Base-by-base conservation (phyloP, 352 stramenopile genomes). In the Pythium coloratum region DNA sequence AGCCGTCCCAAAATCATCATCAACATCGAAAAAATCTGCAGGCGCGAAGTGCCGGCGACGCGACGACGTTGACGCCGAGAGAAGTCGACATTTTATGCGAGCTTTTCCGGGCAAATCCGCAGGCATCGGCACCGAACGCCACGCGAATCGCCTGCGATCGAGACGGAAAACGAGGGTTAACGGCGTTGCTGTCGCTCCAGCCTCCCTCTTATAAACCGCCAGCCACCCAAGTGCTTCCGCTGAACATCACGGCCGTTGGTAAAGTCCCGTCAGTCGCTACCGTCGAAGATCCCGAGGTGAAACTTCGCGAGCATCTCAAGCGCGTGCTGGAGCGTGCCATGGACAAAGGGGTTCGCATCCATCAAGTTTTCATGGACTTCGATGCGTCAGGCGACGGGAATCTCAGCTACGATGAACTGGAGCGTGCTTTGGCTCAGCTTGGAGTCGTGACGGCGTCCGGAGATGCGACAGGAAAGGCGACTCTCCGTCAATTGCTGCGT, bases 361-460 rank as follows among this genome's bases (percentile, higher is more conserved):
- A 90, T 34, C 72, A 91, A 26, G 76, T 94, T 8, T 94, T 94
- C 62, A 66, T 70, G 16, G 69, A 90, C 33, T 71, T 94, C 4
- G 86, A 94, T 34, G 36, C 64, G 3, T 92, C 82, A 0, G 68
- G 78, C 10, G 84, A 92, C 61, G 84, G 82, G 0, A 86, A 78
- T 3, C 57, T 94, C 3, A 88, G 78, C 14, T 77, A 70, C 5
- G 72, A 77, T 4, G 84, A 92, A 42, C 87, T 92, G 26, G 70
- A 78, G 10, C 54, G 57, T 8, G 82, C 84, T 8, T 60, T 94
- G 14, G 66, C 73, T 12, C 73, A 86, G 36, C 73, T 95, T 2
- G 82, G 82, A 6, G 75, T 91, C 47, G 51, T 63, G n/a, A 73
- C 59, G 2, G 69, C 42, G 8, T 53, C 74, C 24, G 70, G 62